Evolutionary conservation across 2,329 filamentous ascomycete genomes (phyloP).

Genomic region (Pleurostoma richardsiae): DNA sequence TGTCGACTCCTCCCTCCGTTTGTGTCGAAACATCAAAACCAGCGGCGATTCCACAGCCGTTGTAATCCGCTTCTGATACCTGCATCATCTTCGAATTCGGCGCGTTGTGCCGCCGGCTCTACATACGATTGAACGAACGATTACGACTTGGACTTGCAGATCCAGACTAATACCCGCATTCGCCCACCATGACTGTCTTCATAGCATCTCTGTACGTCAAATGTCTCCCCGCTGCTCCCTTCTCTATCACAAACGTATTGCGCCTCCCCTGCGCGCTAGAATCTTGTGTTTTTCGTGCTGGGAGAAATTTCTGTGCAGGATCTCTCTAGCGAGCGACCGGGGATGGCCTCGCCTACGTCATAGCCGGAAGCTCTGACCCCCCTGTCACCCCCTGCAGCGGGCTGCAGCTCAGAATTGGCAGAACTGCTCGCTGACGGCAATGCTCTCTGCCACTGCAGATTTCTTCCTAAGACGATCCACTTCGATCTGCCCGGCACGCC

Average conservation of each 20-base stretch:
- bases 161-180: slow-evolving; percentile 1
- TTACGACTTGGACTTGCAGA: not conserved
- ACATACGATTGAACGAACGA: not conserved
- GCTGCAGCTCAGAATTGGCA: no score
- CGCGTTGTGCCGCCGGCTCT: not conserved
- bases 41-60: no score
- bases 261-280: not conserved
- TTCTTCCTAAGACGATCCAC: slow-evolving; percentile 87
- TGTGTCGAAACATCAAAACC: no score
- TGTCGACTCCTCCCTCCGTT: no score
- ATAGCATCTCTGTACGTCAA: slow-evolving; percentile 41
- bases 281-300: not conserved
- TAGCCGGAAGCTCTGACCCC: no score
- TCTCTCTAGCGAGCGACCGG: no score
- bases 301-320: no score
- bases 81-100: not conserved
- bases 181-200: slow-evolving; percentile 43
- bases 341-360: no score
- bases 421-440: no score
- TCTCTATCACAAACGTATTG: slow-evolving; percentile 16
- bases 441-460: slow-evolving; percentile 50
- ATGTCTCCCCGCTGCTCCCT: slow-evolving; percentile 19
- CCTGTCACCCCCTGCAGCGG: no score
- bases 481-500: slow-evolving; percentile 65
- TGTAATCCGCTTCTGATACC: not conserved